A percentile compares a stretch with the other conserved stretches of the same genome.
Evolutionary conservation across 139 green algal genomes (phyloP).

Genomic region (Tetradesmus lagerheimii): DNA sequence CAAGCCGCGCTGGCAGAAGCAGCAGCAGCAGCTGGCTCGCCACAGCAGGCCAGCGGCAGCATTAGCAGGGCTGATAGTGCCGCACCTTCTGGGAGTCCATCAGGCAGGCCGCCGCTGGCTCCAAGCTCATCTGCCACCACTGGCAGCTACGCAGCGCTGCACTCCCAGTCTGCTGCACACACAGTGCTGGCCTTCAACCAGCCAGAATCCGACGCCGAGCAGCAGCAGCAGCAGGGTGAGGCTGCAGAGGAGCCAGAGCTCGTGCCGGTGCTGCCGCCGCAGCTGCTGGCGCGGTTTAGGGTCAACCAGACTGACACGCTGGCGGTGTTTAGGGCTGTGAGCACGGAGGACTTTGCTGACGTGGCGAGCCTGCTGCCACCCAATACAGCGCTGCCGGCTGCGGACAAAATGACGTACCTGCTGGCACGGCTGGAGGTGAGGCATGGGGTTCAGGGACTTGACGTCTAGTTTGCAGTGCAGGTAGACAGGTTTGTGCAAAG

Average conservation of each 20-base stretch:
- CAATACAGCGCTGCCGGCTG: conserved; percentile 74
- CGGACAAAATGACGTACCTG: conserved; percentile 79
- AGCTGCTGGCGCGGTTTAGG: conserved; percentile 71
- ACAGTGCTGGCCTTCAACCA: not conserved
- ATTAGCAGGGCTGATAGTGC: not conserved
- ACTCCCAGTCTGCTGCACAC: not conserved
- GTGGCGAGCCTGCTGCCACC: conserved; percentile 72
- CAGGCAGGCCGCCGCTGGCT: not conserved
- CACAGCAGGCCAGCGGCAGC: not conserved
- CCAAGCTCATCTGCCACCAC: not conserved
- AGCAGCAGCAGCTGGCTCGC: not conserved
- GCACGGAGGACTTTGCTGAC: conserved; percentile 78
- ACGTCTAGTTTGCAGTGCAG: no score
- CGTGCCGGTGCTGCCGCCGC: conserved; percentile 38
- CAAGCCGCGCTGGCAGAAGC: not conserved
- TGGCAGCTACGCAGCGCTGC: not conserved
- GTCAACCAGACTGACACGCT: conserved; percentile 62
- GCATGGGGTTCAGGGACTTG: not conserved
- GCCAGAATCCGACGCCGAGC: not conserved
- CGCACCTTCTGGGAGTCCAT: not conserved
- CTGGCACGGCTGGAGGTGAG: conserved; percentile 69
- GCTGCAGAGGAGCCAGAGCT: not conserved
- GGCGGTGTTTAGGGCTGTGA: conserved; percentile 71
- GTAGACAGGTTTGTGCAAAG: no score
- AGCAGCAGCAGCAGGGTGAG: not conserved